phyloP scores from a whole-genome alignment of 306 rosid species.

The Canavalia ensiformis region DNA sequence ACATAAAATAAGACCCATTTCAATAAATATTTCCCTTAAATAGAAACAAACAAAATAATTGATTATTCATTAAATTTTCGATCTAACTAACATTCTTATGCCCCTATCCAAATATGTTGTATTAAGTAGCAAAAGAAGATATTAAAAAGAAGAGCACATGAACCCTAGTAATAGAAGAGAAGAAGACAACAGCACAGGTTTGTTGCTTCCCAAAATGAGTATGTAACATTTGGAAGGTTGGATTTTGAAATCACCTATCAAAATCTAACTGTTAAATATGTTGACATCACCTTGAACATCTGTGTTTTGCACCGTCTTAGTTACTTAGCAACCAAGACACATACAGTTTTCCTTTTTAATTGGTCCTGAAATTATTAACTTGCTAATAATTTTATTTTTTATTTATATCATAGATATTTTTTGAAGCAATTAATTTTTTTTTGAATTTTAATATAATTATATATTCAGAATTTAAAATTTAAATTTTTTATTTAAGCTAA shows the following conservation, averaged over 20 bases:
- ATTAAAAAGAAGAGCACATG: not conserved
- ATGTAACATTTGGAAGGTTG: not conserved
- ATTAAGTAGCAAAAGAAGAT: not conserved
- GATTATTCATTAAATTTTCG: not conserved
- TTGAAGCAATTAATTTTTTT: not conserved
- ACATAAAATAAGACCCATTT: not conserved
- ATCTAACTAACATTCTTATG: not conserved
- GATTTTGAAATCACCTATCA: not conserved
- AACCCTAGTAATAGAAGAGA: not conserved
- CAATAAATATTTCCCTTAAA: not conserved
- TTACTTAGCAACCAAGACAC: not conserved
- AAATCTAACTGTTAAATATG: not conserved
- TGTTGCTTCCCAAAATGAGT: not conserved
- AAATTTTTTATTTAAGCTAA: too few relatives aligned
- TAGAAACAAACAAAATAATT: slow-evolving; percentile 12
- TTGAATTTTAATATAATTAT: not conserved
- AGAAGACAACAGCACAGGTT: not conserved
- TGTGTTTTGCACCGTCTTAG: not conserved
- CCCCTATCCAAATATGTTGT: not conserved
- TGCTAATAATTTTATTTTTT: too few relatives aligned
- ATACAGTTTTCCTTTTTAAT: too few relatives aligned
- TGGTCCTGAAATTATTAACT: not conserved
- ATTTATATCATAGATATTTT: too few relatives aligned
- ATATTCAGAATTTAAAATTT: too few relatives aligned
- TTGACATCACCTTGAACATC: not conserved